Evolutionary conservation across 2,329 filamentous ascomycete genomes (phyloP), one percentile per base, ranked within the genome.

Genomic region (Neurospora sp.): DNA sequence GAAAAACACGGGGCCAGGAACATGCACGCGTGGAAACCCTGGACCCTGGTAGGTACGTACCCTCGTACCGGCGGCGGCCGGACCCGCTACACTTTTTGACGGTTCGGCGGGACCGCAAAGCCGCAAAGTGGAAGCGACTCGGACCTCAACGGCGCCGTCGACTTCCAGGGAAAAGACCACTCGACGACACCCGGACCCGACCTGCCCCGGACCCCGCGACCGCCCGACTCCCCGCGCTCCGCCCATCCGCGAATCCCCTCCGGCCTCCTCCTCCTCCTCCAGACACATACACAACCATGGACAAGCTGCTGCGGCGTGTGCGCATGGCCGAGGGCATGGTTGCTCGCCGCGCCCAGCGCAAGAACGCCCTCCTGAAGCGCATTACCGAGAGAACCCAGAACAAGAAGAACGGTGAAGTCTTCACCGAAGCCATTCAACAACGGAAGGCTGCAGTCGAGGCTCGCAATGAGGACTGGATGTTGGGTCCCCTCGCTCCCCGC

Each of bases 401-500:
- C 66, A 70, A 67, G 17, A 66, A 68, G 10, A 65, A 57, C 5
- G 40, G 15, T 10, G 43, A 43, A 38, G 43, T n/a, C 72, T 75
- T 81, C 69, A 74, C 81, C 52, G 74, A 79, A 69, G 76, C 76
- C 38, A 66, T 69, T 10, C 40, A 74, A 66, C 75, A 77, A 66
- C 39, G 76, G 40, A 46, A 71, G 23, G 72, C 74, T 28, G 82
- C 84, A 66, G 80, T 82, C 40, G 77, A 82, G 73, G 83, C 85
- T 67, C 86, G 91, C 68, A 86, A 85, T 71, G 91, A 97, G 78
- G 90, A 95, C 79, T 97, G 91, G 88, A 83, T 90, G 73, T 81
- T 93, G 73, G 95, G 94, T 0, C 87, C 91, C 8, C 78, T 97
- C 73, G 90, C 93, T 3, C 93, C 94, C 2, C 90, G 90, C 77